Evolutionary conservation across 768 basidiomycete genomes (phyloP), one percentile per base, ranked within the genome.

Genomic region (Auricularia sp.): DNA sequence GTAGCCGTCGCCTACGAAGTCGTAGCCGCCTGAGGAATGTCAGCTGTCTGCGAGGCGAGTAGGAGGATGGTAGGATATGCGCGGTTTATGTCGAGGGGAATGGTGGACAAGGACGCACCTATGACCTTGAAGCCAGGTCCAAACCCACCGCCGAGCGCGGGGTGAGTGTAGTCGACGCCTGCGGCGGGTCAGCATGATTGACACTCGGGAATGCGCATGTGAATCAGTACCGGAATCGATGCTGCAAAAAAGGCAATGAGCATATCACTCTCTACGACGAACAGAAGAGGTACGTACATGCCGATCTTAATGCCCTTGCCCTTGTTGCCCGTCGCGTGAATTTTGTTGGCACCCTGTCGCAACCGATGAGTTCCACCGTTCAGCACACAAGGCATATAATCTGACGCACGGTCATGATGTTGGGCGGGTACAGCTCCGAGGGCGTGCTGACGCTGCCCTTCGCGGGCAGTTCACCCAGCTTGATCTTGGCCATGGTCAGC

Each of bases 301-400:
- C 68, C 78, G 36, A 79, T 69, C 63, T 75, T 74, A 70, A 77
- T 68, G 3, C 77, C 78, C 36, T 70, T 68, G n/a, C 78, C 78
- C 35, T 65, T 71, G 71, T 3, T 77, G 76, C 64, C 64, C 36
- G 34, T 56, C n/a, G 75, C 74, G 51, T 78, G 77, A 14, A 77
- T 69, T n/a, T 61, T 66, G 64, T 76, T 74, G 16, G 75, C 76
- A 47, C 75, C 70, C 63, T 64, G 39, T 29, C 29, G 29, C 29
- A 29, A 29, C 29, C 29, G 29, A 29, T 29, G 18, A 45, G 11
- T 0, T 18, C 18, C 44, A 45, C 11, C 44, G 10, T 10, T 10
- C 11, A 18, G 11, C 18, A 18, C 29, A 29, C 29, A 29, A 3
- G 29, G 29, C 29, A 29, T 29, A 29, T 29, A 29, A 29, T 29